Evolutionary conservation across 2,329 filamentous ascomycete genomes (phyloP), one percentile per base, ranked within the genome.

Genomic region (Fusarium hostae): DNA sequence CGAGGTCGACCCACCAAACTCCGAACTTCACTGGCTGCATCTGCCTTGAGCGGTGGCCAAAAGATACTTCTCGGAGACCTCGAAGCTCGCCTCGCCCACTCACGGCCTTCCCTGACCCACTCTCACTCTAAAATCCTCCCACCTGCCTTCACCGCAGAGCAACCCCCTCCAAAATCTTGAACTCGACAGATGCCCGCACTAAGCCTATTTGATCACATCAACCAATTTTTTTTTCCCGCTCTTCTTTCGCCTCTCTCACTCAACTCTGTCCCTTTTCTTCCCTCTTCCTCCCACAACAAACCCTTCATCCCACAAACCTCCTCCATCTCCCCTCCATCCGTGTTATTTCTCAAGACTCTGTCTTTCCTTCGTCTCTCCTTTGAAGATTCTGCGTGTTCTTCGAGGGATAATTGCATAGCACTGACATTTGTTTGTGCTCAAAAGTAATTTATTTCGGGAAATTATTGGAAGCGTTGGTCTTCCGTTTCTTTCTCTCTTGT

Each of bases 341-440:
- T 74, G 73, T 76, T 72, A 74, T 75, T 75, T 74, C 68, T 68
- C 74, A 76, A 78, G 78, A 77, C 75, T 76, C 72, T 73, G 76
- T 80, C 78, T 80, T 81, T 82, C 80, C 78, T 82, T 84, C 78
- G 81, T 83, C 80, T 80, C 82, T 84, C 81, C 82, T 84, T 84
- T 83, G 82, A 84, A 83, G 81, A 81, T 82, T 81, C 78, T 80
- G 81, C 77, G 77, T 79, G 78, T 82, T 83, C 81, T 83, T 82
- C 78, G 78, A 81, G 79, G 82, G 79, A 80, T 73, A 75, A 76
- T 77, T 67, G 74, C 65, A 75, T 74, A 77, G 78, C 71, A 79
- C 76, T 76, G 66, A 75, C 76, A 72, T 71, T 74, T 74, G 68
- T 75, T 73, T 72, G 75, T 79, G 74, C 75, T 66, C 37, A 66